Conservation (phyloP, 192 early-diverging fungal genomes). For the Lunasporangiospora selenospora region DNA sequence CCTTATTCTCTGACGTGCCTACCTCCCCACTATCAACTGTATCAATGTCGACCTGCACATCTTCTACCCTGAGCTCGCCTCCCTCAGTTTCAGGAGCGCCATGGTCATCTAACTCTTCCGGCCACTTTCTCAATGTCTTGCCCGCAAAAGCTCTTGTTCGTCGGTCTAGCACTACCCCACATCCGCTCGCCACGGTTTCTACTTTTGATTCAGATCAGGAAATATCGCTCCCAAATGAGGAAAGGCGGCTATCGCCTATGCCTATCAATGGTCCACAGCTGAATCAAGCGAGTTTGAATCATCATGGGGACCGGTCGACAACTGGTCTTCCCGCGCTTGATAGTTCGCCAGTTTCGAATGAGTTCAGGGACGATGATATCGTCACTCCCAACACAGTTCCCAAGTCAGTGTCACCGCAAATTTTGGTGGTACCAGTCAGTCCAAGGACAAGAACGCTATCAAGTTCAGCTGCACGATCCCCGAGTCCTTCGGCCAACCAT, state of each 20-base stretch:
- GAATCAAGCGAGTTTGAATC: not conserved
- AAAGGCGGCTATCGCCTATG: no score
- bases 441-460: not conserved
- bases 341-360: not conserved
- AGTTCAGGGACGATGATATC: constrained; percentile 1
- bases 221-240: no score
- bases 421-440: constrained; percentile 12
- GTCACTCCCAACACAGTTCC: constrained; percentile 3
- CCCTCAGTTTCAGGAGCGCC: constrained; percentile 10
- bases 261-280: not conserved
- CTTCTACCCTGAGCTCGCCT: constrained; percentile 8
- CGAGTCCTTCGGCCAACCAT: not conserved
- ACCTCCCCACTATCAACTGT: not conserved
- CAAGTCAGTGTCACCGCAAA: constrained; percentile 13
- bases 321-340: not conserved
- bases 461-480: not conserved
- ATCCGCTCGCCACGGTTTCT: constrained; percentile 32
- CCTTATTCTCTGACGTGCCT: not conserved
- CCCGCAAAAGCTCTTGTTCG: not conserved
- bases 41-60: constrained; percentile 21
- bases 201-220: constrained; percentile 18
- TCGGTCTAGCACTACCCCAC: constrained; percentile 5
- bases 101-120: not conserved
- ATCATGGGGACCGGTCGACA: not conserved
- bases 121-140: not conserved